Conservation (phyloP, 139 green algal genomes). For the Auxenochlorella pyrenoidosa region DNA sequence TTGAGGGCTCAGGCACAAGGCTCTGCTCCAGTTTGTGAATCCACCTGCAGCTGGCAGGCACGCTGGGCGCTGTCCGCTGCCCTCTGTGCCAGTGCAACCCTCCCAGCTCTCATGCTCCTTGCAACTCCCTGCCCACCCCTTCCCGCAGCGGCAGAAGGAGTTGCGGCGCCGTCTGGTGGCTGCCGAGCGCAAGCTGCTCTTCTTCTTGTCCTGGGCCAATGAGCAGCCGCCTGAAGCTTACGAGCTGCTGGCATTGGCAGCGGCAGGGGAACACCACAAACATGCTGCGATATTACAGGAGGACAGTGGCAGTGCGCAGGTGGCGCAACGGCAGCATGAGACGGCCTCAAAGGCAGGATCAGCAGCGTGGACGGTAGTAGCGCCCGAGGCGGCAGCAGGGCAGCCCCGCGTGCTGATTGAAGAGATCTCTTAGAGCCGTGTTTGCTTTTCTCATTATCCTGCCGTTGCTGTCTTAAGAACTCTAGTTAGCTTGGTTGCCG, state of each 20-base stretch:
- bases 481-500: no score
- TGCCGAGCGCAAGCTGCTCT: conserved; percentile 64
- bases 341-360: neutral
- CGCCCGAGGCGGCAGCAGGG: no score
- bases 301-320: neutral
- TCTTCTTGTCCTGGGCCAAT: conserved; percentile 72
- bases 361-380: neutral
- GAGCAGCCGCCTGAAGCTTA: conserved; percentile 42
- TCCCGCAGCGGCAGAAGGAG: neutral
- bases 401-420: neutral
- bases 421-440: neutral
- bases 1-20: neutral
- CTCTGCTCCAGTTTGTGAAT: neutral
- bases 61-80: neutral
- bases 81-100: neutral
- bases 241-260: neutral
- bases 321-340: neutral
- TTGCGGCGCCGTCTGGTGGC: conserved; percentile 42
- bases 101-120: neutral
- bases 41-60: neutral
- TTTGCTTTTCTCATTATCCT: no score
- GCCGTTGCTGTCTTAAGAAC: no score
- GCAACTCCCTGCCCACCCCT: neutral
- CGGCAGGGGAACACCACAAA: conserved; percentile 13
- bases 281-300: neutral